Conservation (phyloP, 1,139 yeast species). For the Hemisphaericaspora xylanilytica region DNA sequence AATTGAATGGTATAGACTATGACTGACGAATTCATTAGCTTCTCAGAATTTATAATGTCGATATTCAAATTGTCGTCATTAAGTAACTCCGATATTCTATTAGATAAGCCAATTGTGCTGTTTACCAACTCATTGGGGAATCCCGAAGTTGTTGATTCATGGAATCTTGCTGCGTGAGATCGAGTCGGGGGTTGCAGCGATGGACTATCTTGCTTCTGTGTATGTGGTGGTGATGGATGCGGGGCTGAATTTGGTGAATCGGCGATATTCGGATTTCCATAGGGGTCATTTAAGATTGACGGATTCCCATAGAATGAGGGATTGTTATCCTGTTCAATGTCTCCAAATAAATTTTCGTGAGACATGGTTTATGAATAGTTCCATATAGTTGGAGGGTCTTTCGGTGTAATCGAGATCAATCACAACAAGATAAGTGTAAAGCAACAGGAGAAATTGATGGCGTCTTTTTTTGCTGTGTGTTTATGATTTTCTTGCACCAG, state of each 20-base stretch:
- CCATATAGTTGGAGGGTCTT: too few species aligned
- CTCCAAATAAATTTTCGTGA: slow-evolving; percentile 27
- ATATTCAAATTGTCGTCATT: slow-evolving; percentile 27
- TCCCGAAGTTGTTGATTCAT: slow-evolving; percentile 2
- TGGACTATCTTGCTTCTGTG: slow-evolving; percentile 3
- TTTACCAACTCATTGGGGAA: slow-evolving; percentile 26
- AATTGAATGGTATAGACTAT: slow-evolving; percentile 42
- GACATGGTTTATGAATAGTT: slow-evolving; percentile 11
- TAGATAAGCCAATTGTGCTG: slow-evolving; percentile 41
- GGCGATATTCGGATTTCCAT: slow-evolving; percentile 16
- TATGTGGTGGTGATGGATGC: slow-evolving; percentile 6
- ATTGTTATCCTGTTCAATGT: slow-evolving; percentile 49
- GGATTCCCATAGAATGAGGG: slow-evolving; percentile 44
- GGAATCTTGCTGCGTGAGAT: not conserved
- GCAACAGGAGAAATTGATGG: not conserved
- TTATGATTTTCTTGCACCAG: not conserved
- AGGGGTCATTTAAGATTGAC: slow-evolving; percentile 28
- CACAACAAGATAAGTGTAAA: not conserved
- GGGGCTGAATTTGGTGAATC: not conserved
- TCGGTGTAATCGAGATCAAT: too few species aligned
- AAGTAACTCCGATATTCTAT: slow-evolving; percentile 31
- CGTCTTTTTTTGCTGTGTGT: not conserved
- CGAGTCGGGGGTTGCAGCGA: slow-evolving; percentile 5
- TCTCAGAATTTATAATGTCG: slow-evolving; percentile 36
- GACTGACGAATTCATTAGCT: slow-evolving; percentile 37